Evolutionary conservation across 1,284 basidiomycete species (phyloP).

Genomic region (Leccinum idahoense): DNA sequence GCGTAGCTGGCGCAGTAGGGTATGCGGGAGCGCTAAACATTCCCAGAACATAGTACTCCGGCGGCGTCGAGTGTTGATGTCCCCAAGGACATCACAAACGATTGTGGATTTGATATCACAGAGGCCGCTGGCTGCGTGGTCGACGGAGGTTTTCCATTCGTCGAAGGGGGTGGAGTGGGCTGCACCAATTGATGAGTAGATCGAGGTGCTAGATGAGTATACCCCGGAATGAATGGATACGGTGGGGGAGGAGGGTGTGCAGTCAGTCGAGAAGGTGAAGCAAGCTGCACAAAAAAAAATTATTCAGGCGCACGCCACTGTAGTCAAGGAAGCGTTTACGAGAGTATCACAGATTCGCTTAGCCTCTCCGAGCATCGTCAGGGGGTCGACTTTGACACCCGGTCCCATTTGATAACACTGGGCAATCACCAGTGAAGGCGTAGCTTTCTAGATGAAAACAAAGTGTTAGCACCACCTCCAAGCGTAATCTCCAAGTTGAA

Average conservation of each 20-base stretch:
- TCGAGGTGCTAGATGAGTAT: conserved; percentile 25
- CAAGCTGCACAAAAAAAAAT: conserved; percentile 42
- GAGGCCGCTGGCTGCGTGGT: conserved; percentile 27
- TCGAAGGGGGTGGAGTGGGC: conserved; percentile 26
- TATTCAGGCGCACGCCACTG: conserved; percentile 7
- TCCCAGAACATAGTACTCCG: conserved; percentile 36
- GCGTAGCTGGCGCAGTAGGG: conserved; percentile 35
- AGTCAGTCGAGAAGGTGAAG: conserved; percentile 63
- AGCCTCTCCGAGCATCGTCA: conserved; percentile 67
- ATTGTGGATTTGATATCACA: conserved; percentile 62
- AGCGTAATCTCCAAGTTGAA: conserved; percentile 20
- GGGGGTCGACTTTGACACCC: conserved; percentile 62
- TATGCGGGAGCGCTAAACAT: conserved; percentile 43
- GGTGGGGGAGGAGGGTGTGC: conserved; percentile 58
- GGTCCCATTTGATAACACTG: conserved; percentile 75
- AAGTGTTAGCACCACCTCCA: conserved; percentile 7
- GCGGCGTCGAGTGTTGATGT: conserved; percentile 29
- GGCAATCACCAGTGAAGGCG: conserved; percentile 65
- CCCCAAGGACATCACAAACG: conserved; percentile 64
- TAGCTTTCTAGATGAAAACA: conserved; percentile 51
- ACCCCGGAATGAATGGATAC: conserved; percentile 42
- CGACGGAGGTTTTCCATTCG: conserved; percentile 25
- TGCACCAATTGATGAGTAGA: conserved; percentile 18
- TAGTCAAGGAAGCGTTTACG: conserved; percentile 37
- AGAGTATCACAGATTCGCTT: conserved; percentile 72